A percentile compares a stretch with the other conserved stretches of the same genome.
Conservation (phyloP, 2,329 filamentous ascomycete species). For the Xylaria sp. region DNA sequence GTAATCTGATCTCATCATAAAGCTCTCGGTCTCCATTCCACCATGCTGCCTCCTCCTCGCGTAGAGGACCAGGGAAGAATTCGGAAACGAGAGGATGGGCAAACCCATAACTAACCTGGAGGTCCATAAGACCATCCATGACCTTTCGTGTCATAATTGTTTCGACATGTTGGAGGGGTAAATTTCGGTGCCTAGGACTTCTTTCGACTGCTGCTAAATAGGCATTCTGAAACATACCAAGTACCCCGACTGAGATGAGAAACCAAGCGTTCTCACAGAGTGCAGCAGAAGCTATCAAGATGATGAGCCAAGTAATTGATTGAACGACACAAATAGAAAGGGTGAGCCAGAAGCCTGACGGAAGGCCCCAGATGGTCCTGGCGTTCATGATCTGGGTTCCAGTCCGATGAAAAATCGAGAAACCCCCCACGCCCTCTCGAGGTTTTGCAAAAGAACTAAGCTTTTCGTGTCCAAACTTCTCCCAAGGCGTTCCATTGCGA, state of each 20-base stretch:
- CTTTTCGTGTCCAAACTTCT: background rate
- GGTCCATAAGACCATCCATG: slow-evolving; percentile 24
- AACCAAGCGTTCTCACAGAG: background rate
- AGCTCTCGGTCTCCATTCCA: slow-evolving; percentile 8
- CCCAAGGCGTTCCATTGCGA: background rate
- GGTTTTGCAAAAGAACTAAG: background rate
- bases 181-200: background rate
- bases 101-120: background rate
- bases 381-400: background rate
- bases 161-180: background rate
- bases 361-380: background rate
- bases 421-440: background rate
- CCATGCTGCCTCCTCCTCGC: slow-evolving; percentile 3
- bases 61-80: slow-evolving; percentile 14
- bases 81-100: background rate
- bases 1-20: background rate
- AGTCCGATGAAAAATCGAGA: background rate
- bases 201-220: background rate
- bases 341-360: background rate
- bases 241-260: background rate
- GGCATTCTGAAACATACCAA: slow-evolving; percentile 11
- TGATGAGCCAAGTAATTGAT: background rate
- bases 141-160: slow-evolving; percentile 3
- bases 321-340: background rate
- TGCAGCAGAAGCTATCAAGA: background rate